Base-by-base conservation (phyloP, 306 rosid species). In the Morella rubra region DNA sequence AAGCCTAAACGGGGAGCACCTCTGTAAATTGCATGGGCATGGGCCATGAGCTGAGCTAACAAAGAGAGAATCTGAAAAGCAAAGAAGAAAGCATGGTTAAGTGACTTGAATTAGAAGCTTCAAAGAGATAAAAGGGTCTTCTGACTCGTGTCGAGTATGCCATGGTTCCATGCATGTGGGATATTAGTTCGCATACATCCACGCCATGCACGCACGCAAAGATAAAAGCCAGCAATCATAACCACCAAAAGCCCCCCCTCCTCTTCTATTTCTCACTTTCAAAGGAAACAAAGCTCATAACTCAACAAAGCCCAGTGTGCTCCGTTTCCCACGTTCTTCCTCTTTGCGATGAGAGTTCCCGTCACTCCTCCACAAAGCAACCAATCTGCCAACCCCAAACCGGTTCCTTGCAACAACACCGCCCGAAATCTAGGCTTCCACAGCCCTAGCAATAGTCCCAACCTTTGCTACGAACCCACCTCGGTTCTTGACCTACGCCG, bases 401-500 rank as follows among this genome's bases (percentile, higher is more conserved):
- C 87, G 67, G 81, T 32, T 27, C 68, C 73, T 77, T 71, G 66
- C 62, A 68, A 19, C 22, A 66, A 69, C 84, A 14, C 81, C 10
- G 7, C 42, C 84, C 68, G 77, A 61, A 61, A 22, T 62, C 54
- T 66, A 73, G 52, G 81, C 54, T 77, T 79, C 59, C 83, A 53
- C 6, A 55, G 80, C 72, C 53, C 80, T 44, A n/a, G 77, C 44
- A 79, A 37, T 22, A 56, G 56, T 59, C 80, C 84, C 5, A 81
- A 58, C 80, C 47, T 78, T 8, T 84, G 82, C 83, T 86, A 86
- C 96, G 98, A 93, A 72, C 95, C 97, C 77, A 91, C 90, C 14
- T 91, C 98, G 2, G 97, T 93, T 19, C 91, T 93, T 15, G 98
- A 93, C 70, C 90, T 88, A 32, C 84, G 89, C 46, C 91, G 91